Evolutionary conservation across 2,329 filamentous ascomycete species (phyloP), one percentile per base, ranked within the genome.

Genomic region (Aspergillus eucalypticola): DNA sequence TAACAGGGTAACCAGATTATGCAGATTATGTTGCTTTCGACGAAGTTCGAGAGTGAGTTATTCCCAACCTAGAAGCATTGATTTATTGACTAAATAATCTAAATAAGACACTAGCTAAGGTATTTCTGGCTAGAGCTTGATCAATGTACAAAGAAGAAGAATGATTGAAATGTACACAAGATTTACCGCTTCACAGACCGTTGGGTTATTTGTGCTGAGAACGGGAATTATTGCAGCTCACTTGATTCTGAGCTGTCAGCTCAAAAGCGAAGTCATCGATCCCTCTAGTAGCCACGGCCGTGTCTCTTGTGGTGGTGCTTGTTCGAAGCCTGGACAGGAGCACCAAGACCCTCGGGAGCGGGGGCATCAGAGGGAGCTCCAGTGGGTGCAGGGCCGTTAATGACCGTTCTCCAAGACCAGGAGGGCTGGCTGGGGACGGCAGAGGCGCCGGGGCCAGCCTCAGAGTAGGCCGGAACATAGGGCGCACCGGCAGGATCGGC

Each of bases 391-490:
- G 27, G 15, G 35, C 21, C 35, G 46, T 50, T 19, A n/a, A 27
- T 50, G 46, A 50, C 46, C n/a, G 27, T 29, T 11, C 46, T 64
- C 62, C 62, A 67, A 38, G 44, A 56, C 62, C 60, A 66, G 44
- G 58, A 55, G 23, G 39, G 59, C 7, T 54, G 46, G 52, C 51
- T 13, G n/a, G 60, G 60, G 11, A 17, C 48, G 8, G 58, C 57
- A 2, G 56, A 59, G 5, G 64, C 54, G 54, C 63, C 61, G 35
- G 63, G 63, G 11, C 58, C 61, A 21, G 58, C 63, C 44, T 57
- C 50, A 5, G 63, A 61, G 51, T 51, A 48, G 21, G 13, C 51
- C 27, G 50, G 58, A 13, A 58, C 39, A 23, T 17, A 55, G 13
- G 51, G 59, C 23, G 42, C 46, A 25, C 17, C 50, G 6, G 15